Percentiles rank a stretch among this genome's conserved stretches.
These are phyloP conservation scores for Nannochloropsis gaditana DNA, from an alignment of 108 stramenopile genomes.

Conservation along the genomic window DNA sequence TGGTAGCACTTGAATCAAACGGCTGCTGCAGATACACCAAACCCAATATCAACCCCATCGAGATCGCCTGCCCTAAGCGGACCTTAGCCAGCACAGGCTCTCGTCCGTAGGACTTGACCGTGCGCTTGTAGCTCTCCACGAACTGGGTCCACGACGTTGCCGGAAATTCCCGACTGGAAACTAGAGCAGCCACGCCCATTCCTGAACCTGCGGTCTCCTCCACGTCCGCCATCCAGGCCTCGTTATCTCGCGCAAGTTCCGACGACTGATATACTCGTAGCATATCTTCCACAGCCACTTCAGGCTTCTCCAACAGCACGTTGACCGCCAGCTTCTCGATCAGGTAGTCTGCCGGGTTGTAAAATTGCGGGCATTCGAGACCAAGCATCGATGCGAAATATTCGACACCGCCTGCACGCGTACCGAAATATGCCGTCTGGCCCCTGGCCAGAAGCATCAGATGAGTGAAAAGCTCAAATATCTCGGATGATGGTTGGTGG, in stretches of 20 bases:
- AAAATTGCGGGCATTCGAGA: slow-evolving; percentile 34
- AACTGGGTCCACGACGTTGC: background rate
- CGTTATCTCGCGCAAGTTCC: background rate
- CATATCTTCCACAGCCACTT: background rate
- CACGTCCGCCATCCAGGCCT: slow-evolving; percentile 13
- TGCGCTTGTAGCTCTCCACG: slow-evolving; percentile 7
- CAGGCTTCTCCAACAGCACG: slow-evolving; percentile 9
- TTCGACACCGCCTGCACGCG: background rate
- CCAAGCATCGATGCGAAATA: slow-evolving; percentile 32
- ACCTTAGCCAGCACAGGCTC: slow-evolving; percentile 4
- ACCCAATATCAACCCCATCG: slow-evolving; percentile 6
- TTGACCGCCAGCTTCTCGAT: slow-evolving; percentile 22
- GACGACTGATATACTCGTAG: background rate
- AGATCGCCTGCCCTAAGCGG: background rate
- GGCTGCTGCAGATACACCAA: slow-evolving; percentile 14
- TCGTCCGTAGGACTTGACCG: background rate
- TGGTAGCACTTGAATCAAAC: slow-evolving; percentile 8
- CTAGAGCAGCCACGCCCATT: background rate
- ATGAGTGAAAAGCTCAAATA: slow-evolving; percentile 38
- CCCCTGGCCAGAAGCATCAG: slow-evolving; percentile 41
- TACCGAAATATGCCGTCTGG: slow-evolving; percentile 27
- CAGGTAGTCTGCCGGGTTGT: slow-evolving; percentile 43
- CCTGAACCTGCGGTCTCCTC: background rate
- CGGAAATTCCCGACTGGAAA: background rate
- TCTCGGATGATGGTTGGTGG: slow-evolving; percentile 9